phyloP scores from a whole-genome alignment of 2,329 filamentous ascomycete species.

The Colletotrichum sp. region DNA sequence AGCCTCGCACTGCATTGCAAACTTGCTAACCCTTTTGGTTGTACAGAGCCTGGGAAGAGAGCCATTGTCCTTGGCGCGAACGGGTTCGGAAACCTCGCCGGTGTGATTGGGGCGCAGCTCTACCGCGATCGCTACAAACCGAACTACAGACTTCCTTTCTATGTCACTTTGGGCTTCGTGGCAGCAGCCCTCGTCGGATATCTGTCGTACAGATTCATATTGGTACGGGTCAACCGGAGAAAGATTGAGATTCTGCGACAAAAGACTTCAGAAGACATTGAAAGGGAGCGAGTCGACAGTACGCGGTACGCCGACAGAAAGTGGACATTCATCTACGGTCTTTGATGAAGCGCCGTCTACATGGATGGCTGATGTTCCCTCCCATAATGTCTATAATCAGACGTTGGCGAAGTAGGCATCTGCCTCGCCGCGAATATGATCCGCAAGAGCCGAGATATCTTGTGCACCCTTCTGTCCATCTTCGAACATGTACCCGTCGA shows the following conservation, averaged over 20 bases:
- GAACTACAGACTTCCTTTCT: constrained; percentile 33
- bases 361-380: neutral
- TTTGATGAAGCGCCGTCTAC: constrained; percentile 18
- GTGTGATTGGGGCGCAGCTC: constrained; percentile 32
- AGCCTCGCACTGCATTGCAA: neutral
- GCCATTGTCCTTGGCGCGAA: constrained; percentile 37
- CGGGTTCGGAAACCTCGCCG: constrained; percentile 37
- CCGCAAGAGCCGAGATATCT: constrained; percentile 45
- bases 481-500: constrained; percentile 62
- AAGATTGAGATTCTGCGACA: constrained; percentile 21
- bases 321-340: constrained; percentile 32
- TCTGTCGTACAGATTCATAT: constrained; percentile 29
- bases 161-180: constrained; percentile 33
- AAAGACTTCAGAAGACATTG: constrained; percentile 26
- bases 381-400: constrained; percentile 24
- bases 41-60: constrained; percentile 31
- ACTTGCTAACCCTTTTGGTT: neutral
- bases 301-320: constrained; percentile 31
- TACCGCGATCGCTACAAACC: constrained; percentile 34
- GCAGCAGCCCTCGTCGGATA: constrained; percentile 33
- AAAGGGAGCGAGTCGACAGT: constrained; percentile 23
- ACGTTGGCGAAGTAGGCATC: constrained; percentile 48
- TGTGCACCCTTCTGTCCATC: constrained; percentile 46
- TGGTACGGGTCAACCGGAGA: constrained; percentile 29
- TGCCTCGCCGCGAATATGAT: constrained; percentile 37